Evolutionary conservation across 192 early-diverging fungal genomes (phyloP), one percentile per base, ranked within the genome.

Genomic region (Jimgerdemannia flammicorona): DNA sequence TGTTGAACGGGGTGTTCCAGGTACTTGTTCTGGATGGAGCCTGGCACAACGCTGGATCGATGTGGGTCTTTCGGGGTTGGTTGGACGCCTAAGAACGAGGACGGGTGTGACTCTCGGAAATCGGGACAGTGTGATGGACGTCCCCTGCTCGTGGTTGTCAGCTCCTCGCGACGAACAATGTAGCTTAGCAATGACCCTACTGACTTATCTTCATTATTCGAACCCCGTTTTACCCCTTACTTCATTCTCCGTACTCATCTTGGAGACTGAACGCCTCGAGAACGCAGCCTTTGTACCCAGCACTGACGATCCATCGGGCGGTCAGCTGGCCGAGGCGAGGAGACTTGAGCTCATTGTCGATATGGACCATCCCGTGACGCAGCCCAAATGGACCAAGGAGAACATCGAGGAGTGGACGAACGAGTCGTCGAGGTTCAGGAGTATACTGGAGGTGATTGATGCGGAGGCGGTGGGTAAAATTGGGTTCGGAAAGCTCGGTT

Each of bases 321-420:
- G 74, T 40, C 74, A 75, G 44, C 74, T 75, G 44, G 67, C 20
- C 19, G 59, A 14, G n/a, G 44, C 42, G 18, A 70, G 69, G 44
- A 19, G 44, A 2, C 59, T 75, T 7, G 66, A 68, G 17, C 70
- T 67, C 43, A 63, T 67, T 20, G 74, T 70, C 1, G 68, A 75
- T 54, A 69, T 70, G 67, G 63, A 59, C 9, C 69, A 75, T 17
- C 74, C 74, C 43, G 70, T 75, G 39, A 75, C 74, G 2, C 41
- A 44, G 67, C 67, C 74, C 29, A 75, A 70, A 67, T 64, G 67
- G 43, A 75, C 74, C 3, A 66, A 75, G 44, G 42, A 40, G 18
- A 75, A 75, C 64, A 70, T 75, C 39, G 43, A 75, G 9, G 67
- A 75, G 11, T 75, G 74, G 74, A 75, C 64, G 49, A 70, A 66